Evolutionary conservation across 225 moss, liverwort and hornwort species (phyloP).

Genomic region (Bryum argenteum): DNA sequence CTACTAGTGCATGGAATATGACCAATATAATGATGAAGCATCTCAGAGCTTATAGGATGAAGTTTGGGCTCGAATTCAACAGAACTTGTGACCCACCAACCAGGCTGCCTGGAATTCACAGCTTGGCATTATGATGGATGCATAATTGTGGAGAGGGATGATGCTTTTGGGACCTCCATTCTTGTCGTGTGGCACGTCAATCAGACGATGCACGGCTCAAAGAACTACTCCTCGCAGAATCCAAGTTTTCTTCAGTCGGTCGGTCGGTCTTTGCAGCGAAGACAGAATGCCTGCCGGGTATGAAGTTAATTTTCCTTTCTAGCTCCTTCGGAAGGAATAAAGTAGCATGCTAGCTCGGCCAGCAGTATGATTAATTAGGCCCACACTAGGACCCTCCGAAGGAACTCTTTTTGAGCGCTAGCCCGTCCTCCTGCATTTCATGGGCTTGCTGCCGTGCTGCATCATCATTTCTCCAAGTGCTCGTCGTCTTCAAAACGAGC

Average conservation of each 20-base stretch:
- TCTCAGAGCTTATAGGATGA: too few species aligned
- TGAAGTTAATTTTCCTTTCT: neutral
- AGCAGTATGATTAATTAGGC: conserved; percentile 33
- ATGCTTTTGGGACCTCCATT: neutral
- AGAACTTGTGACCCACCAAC: neutral
- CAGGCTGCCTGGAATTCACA: neutral
- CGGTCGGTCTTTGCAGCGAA: neutral
- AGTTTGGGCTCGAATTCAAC: too few species aligned
- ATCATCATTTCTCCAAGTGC: conserved; percentile 22
- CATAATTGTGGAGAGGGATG: too few species aligned
- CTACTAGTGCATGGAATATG: too few species aligned
- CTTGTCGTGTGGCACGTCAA: conserved; percentile 30
- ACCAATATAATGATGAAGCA: too few species aligned
- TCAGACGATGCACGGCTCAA: conserved; percentile 15
- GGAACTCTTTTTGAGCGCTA: neutral
- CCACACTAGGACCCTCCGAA: conserved; percentile 2
- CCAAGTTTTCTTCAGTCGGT: conserved; percentile 8
- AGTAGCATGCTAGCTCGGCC: neutral
- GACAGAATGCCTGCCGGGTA: neutral
- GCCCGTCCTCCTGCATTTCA: neutral
- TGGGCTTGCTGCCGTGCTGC: neutral
- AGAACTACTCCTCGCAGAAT: conserved; percentile 2
- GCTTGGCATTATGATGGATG: neutral
- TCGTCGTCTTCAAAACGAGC: conserved; percentile 6
- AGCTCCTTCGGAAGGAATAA: neutral